Base-by-base conservation (phyloP, 129 eudicot species). In the Tagetes erecta region DNA sequence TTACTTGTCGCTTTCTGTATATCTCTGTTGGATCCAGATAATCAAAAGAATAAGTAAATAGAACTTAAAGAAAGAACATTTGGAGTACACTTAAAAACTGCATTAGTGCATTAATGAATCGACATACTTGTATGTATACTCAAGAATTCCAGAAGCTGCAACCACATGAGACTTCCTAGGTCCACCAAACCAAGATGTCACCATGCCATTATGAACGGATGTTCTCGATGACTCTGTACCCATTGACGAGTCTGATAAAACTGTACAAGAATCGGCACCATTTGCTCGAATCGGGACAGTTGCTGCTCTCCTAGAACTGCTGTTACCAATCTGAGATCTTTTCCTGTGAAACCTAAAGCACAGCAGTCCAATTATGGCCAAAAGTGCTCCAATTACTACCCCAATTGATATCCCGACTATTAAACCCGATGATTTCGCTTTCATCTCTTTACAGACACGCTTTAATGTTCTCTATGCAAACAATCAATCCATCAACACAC, bases 321-420 rank as follows among this genome's bases (percentile, higher is more conserved):
- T 92, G 74, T 83, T 92, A 72, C 91, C 96, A 50, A 92, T 89
- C 84, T 92, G 96, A 8, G 91, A 77, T 6, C 85, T 81, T 75
- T 83, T 92, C 64, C 86, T 77, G 37, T 87, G 98, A 71, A 82
- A 84, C 79, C 96, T 84, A 78, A 87, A 77, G 84, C 95, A 92
- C 73, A 87, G 78, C 50, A 92, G 76, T 13, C 87, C 85, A 58
- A 67, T 55, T 62, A 86, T 66, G 8, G 98, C 98, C 82, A 85
- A 83, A 78, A 83, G 74, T 44, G 86, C 87, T 73, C 98, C 98
- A 47, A 92, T 82, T 10, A 92, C 98, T 9, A 92, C 95, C 46
- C 98, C 98, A 33, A 89, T 92, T 13, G 98, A 92, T 57, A 92
- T 79, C 68, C 98, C 98, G 47, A 92, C 74, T 33, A 92, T 87